Conservation (phyloP, 1,139 yeast species). For the Blastobotrys capitulatus region DNA sequence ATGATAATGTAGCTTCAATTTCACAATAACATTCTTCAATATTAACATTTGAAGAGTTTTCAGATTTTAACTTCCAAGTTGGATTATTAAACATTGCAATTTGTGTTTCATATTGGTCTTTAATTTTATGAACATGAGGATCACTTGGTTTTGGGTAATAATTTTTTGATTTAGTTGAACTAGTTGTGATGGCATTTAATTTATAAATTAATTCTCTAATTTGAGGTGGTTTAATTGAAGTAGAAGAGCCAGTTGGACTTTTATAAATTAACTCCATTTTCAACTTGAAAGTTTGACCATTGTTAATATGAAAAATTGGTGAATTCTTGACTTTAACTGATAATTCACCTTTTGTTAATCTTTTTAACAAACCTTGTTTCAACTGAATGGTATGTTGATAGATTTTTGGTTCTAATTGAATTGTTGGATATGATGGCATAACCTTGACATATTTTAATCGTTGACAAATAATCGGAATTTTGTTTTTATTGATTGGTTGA, state of each 20-base stretch:
- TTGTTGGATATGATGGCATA: conserved; percentile 14
- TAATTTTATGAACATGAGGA: conserved; percentile 5
- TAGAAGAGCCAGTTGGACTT: neutral
- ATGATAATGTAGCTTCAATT: neutral
- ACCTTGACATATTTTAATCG: conserved; percentile 6
- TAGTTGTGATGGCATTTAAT: conserved; percentile 8
- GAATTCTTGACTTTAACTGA: neutral
- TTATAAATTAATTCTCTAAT: conserved; percentile 3
- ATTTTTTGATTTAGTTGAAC: neutral
- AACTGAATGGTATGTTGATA: conserved; percentile 1
- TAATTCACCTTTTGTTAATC: conserved; percentile 7
- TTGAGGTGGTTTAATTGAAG: conserved; percentile 6
- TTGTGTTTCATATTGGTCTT: conserved; percentile 9
- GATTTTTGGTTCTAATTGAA: conserved; percentile 7
- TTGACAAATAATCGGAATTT: conserved; percentile 7
- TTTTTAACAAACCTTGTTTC: conserved; percentile 10
- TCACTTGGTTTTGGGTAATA: conserved; percentile 12
- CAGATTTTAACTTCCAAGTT: conserved; percentile 2
- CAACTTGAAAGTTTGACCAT: neutral
- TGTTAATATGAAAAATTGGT: conserved; percentile 9
- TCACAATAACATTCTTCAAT: neutral
- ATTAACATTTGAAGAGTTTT: neutral
- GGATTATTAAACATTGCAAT: conserved; percentile 1
- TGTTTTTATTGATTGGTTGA: conserved; percentile 9
- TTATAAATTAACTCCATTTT: neutral